These are phyloP conservation scores for Colletotrichum chrysophilum DNA, from an alignment of 2,329 filamentous ascomycete genomes.

Conservation along the genomic window DNA sequence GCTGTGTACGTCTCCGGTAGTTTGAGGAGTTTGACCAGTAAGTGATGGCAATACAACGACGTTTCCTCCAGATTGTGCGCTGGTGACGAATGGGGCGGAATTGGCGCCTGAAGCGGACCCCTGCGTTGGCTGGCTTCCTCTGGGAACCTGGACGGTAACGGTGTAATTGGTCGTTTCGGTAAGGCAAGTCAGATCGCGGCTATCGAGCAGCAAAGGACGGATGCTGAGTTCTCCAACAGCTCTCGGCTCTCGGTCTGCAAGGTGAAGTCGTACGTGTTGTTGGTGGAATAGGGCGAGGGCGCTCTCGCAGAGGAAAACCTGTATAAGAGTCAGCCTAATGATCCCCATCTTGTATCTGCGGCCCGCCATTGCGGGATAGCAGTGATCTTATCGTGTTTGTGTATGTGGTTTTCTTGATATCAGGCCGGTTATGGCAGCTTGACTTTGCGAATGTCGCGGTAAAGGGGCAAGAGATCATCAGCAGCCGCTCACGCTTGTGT, in stretches of 20 bases:
- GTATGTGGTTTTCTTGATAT: not conserved
- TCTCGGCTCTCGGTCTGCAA: slow-evolving; percentile 20
- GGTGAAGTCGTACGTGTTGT: slow-evolving; percentile 17
- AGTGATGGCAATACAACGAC: slow-evolving; percentile 32
- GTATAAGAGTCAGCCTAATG: slow-evolving; percentile 17
- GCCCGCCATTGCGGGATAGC: slow-evolving; percentile 10
- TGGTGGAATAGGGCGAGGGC: slow-evolving; percentile 13
- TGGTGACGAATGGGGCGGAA: slow-evolving; percentile 30
- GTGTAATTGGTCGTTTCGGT: slow-evolving; percentile 16
- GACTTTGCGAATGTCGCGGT: not conserved
- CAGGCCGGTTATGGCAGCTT: not conserved
- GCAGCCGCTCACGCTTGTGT: not conserved
- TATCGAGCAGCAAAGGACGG: slow-evolving; percentile 1
- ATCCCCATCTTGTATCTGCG: not conserved
- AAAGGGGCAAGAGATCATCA: not conserved
- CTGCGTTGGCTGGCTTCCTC: slow-evolving; percentile 2
- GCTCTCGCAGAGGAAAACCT: slow-evolving; percentile 14
- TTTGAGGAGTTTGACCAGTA: slow-evolving; percentile 32
- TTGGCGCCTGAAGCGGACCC: slow-evolving; percentile 1
- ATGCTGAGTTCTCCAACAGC: not conserved
- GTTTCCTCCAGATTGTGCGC: slow-evolving; percentile 28
- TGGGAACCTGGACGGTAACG: slow-evolving; percentile 6
- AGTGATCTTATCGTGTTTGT: not conserved
- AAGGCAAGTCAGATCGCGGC: slow-evolving; percentile 6
- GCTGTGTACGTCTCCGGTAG: slow-evolving; percentile 33